Percentiles rank a stretch among this genome's conserved stretches.
These are phyloP conservation scores for Volvariella volvacea DNA, from an alignment of 1,284 basidiomycete species.

Conservation along the genomic window DNA sequence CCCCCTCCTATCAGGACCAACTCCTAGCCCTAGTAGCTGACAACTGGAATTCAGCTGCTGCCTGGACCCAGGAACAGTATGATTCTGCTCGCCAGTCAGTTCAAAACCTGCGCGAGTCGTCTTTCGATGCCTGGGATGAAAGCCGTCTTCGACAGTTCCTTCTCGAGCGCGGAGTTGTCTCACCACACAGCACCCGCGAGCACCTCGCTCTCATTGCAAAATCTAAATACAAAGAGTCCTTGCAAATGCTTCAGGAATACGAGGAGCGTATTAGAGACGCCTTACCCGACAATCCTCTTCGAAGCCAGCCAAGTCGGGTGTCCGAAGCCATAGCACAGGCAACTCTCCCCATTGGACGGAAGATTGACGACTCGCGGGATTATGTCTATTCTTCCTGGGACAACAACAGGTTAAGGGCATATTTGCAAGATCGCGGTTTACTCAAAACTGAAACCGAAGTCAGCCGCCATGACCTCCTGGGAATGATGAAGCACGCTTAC, in stretches of 20 bases:
- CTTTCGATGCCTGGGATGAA: constrained; percentile 77
- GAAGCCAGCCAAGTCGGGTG: constrained; percentile 21
- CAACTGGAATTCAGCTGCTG: constrained; percentile 55
- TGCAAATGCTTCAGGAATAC: constrained; percentile 45
- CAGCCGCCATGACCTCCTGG: constrained; percentile 62
- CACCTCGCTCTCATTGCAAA: constrained; percentile 76
- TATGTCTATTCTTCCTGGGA: constrained; percentile 88
- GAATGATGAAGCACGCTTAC: constrained; percentile 66
- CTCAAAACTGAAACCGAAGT: constrained; percentile 60
- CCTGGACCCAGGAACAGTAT: constrained; percentile 60
- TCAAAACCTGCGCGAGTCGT: constrained; percentile 43
- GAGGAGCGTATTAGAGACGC: constrained; percentile 47
- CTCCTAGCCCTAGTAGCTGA: constrained; percentile 52
- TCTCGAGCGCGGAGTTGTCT: constrained; percentile 81
- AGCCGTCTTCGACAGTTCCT: constrained; percentile 75
- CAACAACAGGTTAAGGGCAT: constrained; percentile 63
- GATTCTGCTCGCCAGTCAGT: constrained; percentile 61
- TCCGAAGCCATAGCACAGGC: constrained; percentile 34
- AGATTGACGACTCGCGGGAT: constrained; percentile 73
- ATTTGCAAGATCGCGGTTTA: constrained; percentile 71
- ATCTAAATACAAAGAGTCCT: constrained; percentile 57
- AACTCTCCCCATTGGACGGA: constrained; percentile 47
- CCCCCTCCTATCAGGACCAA: constrained; percentile 37
- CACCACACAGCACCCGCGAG: constrained; percentile 73
- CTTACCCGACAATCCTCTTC: constrained; percentile 45